Percentiles rank a stretch among this genome's conserved stretches.
These are phyloP conservation scores for Oryza glaberrima DNA, from an alignment of 176 grass and related monocot genomes.

Conservation along the genomic window DNA sequence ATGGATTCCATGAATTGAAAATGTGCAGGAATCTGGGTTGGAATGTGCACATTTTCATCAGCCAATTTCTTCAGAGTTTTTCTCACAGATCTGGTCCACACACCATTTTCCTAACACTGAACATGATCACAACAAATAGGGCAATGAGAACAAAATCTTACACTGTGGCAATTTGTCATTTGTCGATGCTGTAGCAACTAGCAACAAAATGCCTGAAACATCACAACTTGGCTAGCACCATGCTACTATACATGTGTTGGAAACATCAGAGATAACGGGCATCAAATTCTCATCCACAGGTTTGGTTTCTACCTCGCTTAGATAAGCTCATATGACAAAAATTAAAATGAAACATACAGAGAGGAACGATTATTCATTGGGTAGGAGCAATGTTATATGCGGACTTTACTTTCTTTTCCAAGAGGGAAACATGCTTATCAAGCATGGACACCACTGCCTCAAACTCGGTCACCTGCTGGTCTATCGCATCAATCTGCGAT, in stretches of 20 bases:
- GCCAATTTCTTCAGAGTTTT: not conserved
- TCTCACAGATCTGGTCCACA: not conserved
- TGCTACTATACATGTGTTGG: not conserved
- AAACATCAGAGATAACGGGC: not conserved
- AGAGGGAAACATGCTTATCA: constrained; percentile 70
- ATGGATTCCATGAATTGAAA: constrained; percentile 7
- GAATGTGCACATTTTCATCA: not conserved
- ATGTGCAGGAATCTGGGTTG: constrained; percentile 42
- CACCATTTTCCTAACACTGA: not conserved
- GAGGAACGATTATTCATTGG: constrained; percentile 41
- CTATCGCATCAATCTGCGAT: constrained; percentile 73
- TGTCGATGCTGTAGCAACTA: not conserved
- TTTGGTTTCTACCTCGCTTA: not conserved
- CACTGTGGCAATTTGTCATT: not conserved
- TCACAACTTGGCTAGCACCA: constrained; percentile 9
- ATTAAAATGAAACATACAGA: constrained; percentile 4
- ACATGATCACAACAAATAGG: not conserved
- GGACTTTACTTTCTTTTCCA: constrained; percentile 87
- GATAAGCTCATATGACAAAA: not conserved
- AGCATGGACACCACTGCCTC: constrained; percentile 92
- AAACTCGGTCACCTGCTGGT: constrained; percentile 84
- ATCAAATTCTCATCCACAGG: not conserved
- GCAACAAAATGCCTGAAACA: constrained; percentile 17
- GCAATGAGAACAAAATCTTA: not conserved
- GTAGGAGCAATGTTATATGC: constrained; percentile 49